Evolutionary conservation across 106 monocot species (phyloP).

Genomic region (Platanthera zijinensis): DNA sequence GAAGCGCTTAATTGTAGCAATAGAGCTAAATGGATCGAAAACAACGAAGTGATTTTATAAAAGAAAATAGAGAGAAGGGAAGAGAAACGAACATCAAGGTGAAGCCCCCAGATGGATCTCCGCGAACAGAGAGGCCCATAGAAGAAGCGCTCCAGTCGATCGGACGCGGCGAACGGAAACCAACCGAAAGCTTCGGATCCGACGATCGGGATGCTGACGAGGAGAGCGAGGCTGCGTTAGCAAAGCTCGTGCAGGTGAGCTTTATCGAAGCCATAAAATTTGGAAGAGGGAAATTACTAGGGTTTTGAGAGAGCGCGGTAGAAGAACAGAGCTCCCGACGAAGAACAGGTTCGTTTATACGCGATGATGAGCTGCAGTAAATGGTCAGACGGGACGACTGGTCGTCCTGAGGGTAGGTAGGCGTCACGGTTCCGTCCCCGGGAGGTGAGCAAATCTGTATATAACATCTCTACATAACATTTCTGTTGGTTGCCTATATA

Average conservation of each 20-base stretch:
- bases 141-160: constrained; percentile 7
- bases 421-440: too few relatives aligned
- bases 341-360: too few relatives aligned
- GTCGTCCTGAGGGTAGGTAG: too few relatives aligned
- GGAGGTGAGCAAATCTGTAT: too few relatives aligned
- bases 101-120: constrained; percentile 19
- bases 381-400: too few relatives aligned
- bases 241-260: constrained; percentile 30
- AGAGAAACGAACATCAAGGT: constrained; percentile 34
- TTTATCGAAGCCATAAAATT: constrained; percentile 55
- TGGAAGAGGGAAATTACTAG: background rate
- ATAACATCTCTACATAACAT: too few relatives aligned
- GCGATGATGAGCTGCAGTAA: too few relatives aligned
- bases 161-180: background rate
- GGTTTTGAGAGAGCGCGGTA: background rate
- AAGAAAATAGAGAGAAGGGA: background rate
- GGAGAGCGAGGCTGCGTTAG: background rate
- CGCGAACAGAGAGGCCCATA: constrained; percentile 26
- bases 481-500: too few relatives aligned
- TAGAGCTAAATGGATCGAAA: background rate
- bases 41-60: background rate
- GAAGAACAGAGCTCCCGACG: background rate
- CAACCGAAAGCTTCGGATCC: constrained; percentile 24
- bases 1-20: background rate
- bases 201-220: constrained; percentile 13